Evolutionary conservation across 164 flowering plant genomes (phyloP), one percentile per base, ranked within the genome.

Genomic region (Vitis labrusca): DNA sequence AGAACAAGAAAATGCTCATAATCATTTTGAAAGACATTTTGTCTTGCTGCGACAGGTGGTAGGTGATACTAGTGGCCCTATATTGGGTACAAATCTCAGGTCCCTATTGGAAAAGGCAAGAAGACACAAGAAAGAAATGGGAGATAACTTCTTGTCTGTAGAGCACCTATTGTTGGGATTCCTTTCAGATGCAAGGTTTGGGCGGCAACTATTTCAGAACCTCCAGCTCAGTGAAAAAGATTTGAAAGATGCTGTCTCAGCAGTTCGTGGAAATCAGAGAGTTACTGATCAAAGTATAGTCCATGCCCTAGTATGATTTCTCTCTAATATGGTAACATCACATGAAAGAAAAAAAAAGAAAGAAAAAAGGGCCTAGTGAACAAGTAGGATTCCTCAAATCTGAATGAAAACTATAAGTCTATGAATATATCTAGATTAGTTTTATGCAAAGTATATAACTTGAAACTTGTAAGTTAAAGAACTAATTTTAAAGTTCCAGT

Each of bases 251-350:
- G 91, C 98, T n/a, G 76, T 96, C 71, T 60, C 75, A 65, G 92
- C 90, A 73, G 88, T 96, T 64, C 93, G 97, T 61, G 99, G 99
- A 58, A 89, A 76, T 78, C 95, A 96, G 72, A 81, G 85, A 78
- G 98, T 96, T 16, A 89, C 95, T 61, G 97, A 96, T 80, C 97
- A 91, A 78, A 93, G 99, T 96, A 93, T 50, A 70, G 32, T 14
- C 50, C 49, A 15, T 61, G 54, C 56, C 27, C 16, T 44, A 47
- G 8, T 60, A 37, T 32, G 29, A 27, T 53, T 47, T n/a, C 5
- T 5, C 16, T n/a, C 19, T 57, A 54, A 71, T 52, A n/a, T n/a
- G 63, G 32, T 69, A 8, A 4, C 50, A 1, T 54, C 61, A 0
- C 48, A 50, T 5, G 47, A 15, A 15, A 54, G 29, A 5, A 6